Evolutionary conservation across 2,329 filamentous ascomycete species (phyloP), one percentile per base, ranked within the genome.

Genomic region (Cordyceps javanica): DNA sequence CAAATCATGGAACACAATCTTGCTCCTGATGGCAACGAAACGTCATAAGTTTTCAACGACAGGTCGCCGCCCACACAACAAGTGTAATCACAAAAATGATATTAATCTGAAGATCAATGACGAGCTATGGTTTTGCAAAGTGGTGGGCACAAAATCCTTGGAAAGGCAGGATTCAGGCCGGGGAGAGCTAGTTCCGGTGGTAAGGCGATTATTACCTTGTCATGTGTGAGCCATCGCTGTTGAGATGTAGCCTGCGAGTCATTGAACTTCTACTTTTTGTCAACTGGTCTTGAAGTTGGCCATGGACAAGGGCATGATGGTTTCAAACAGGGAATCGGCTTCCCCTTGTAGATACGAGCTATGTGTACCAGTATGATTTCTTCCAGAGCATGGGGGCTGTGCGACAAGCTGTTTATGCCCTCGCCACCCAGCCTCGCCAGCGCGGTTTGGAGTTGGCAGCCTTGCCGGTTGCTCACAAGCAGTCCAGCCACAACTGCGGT

Each of bases 401-500:
- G 38, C 16, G 38, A 16, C 11, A 14, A 36, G 26, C 11, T 30
- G 32, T 34, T 44, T 23, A 52, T 42, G 23, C 19, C 34, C 25
- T 23, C 4, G 5, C 19, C 19, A 19, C n/a, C 51, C 38, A 54
- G 51, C 51, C 51, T 44, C 39, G 51, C 51, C 19, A 25, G 38
- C 28, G 13, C 9, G 16, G n/a, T 25, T 23, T 38, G 28, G 28
- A 32, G 30, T n/a, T 55, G 30, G 52, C 21, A 55, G 41, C 52
- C 52, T 55, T 23, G 52, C 41, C 30, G 19, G 28, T 21, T 38
- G 30, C 26, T 55, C 30, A 19, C 41, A 55, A 46, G 30, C 26
- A 14, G 6, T 32, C 30, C 52, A 46, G 52, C 52, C 41, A 55
- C 52, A 55, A 55, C 52, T 55, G 52, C 38, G 38, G 21, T 21